Percentiles rank a stretch among this genome's conserved stretches.
Conservation (phyloP, 768 basidiomycete species). For the Suillus brevipes region DNA sequence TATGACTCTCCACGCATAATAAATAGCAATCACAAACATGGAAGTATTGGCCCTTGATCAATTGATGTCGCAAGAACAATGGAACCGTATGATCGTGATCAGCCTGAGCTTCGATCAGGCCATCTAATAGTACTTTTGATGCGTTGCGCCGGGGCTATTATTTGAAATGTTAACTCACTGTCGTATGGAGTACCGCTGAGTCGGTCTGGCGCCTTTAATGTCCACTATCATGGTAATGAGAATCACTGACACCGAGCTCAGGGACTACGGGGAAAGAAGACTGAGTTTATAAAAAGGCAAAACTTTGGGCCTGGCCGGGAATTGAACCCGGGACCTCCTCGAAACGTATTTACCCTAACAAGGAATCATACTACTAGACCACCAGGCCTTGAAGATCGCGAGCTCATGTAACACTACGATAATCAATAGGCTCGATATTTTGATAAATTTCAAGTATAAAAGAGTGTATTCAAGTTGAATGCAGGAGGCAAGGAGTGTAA, state of each 20-base stretch:
- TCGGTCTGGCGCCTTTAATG: neutral
- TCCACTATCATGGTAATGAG: neutral
- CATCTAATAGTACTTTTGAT: neutral
- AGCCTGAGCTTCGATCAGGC: neutral
- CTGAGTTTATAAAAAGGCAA: constrained; percentile 2
- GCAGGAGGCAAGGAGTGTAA: constrained; percentile 2
- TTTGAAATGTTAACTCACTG: neutral
- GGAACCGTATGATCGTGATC: neutral
- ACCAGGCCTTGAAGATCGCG: constrained; percentile 30
- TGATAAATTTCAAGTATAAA: neutral
- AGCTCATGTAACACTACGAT: neutral
- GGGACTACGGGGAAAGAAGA: neutral
- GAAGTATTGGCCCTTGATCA: neutral
- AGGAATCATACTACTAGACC: constrained; percentile 45
- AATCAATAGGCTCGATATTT: neutral
- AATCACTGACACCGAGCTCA: neutral
- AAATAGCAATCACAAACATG: neutral
- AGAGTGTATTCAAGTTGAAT: neutral
- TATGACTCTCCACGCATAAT: neutral
- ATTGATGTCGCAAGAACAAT: neutral
- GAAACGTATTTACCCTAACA: constrained; percentile 39
- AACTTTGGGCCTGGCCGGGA: constrained; percentile 63
- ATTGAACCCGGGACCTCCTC: constrained; percentile 84
- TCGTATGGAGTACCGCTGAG: neutral
- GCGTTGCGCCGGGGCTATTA: neutral